Evolutionary conservation across 140 eudicot genomes (phyloP), one percentile per base, ranked within the genome.

Genomic region (Oenanthe javanica): DNA sequence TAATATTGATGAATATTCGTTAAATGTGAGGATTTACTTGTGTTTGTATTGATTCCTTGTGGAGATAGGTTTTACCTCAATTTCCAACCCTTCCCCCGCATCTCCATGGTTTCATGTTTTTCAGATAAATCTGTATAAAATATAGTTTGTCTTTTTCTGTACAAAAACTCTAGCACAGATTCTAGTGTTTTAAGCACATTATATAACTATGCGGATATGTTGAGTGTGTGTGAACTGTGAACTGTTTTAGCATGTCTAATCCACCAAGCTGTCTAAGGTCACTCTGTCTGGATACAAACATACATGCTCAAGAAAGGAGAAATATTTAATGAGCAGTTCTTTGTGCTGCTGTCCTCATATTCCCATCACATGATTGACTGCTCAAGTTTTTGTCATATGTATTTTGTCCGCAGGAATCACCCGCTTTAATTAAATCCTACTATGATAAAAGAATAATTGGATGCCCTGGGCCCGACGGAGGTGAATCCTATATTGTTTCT

Each of bases 381-480:
- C 36, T 19, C 7, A 40, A 38, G 45, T 72, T 77, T n/a, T 80
- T 85, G 14, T 57, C 27, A 40, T 19, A 55, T 55, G 55, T 85
- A 73, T 84, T 61, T 79, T 86, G 74, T 46, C 9, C 86, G 80
- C 81, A 94, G 98, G 96, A 94, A 90, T 86, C 82, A 67, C 98
- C 98, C 80, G 97, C 99, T 79, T 82, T 95, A 46, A 86, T 95
- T 51, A 84, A 90, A 83, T 95, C 99, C 63, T 87, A 87, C 86
- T 92, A 40, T 49, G 95, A 91, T 89, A 91, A 83, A 84, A 89
- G 97, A 87, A 92, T 95, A 81, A 97, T 95, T 57, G 99, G 99
- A 79, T 95, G 97, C 83, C 97, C 99, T 78, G 99, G 99, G 10
- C 97, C 66, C 72, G 99, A 95, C 72, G 99, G 99, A 81, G 99